phyloP scores from a whole-genome alignment of 192 early-diverging fungal species.

The Podila minutissima region DNA sequence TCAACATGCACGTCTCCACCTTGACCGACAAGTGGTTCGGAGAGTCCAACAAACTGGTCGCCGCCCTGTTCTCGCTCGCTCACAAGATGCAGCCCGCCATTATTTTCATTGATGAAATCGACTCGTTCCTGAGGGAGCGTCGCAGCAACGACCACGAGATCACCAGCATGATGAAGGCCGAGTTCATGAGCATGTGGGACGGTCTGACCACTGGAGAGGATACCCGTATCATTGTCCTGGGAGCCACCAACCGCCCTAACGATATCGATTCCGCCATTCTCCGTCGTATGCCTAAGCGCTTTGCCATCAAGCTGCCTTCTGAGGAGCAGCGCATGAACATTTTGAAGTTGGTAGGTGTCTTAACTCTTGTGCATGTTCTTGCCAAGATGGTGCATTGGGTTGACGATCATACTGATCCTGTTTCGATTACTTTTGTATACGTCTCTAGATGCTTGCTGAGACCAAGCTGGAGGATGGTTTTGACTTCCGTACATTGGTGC shows the following conservation, averaged over 20 bases:
- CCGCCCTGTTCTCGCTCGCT: slow-evolving; percentile 93
- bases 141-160: slow-evolving; percentile 94
- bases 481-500: slow-evolving; percentile 72
- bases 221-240: slow-evolving; percentile 78
- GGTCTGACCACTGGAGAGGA: slow-evolving; percentile 84
- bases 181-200: slow-evolving; percentile 99
- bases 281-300: slow-evolving; percentile 97
- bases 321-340: slow-evolving; percentile 87
- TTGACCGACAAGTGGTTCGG: slow-evolving; percentile 99
- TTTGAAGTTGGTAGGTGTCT: slow-evolving; percentile 68
- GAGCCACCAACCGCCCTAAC: slow-evolving; percentile 97
- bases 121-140: slow-evolving; percentile 94
- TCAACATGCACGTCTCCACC: slow-evolving; percentile 97
- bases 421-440: neutral
- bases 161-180: slow-evolving; percentile 99
- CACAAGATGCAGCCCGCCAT: slow-evolving; percentile 95
- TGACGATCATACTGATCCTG: too few relatives aligned
- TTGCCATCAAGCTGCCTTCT: slow-evolving; percentile 86
- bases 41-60: slow-evolving; percentile 93
- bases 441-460: slow-evolving; percentile 74
- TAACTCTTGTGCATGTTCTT: too few relatives aligned
- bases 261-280: slow-evolving; percentile 98
- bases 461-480: slow-evolving; percentile 77
- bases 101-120: slow-evolving; percentile 99
- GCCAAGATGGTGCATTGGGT: too few relatives aligned